Percentiles rank a stretch among this genome's conserved stretches.
Conservation (phyloP, 495 filamentous ascomycete genomes). For the Alectoria sarmentosa region DNA sequence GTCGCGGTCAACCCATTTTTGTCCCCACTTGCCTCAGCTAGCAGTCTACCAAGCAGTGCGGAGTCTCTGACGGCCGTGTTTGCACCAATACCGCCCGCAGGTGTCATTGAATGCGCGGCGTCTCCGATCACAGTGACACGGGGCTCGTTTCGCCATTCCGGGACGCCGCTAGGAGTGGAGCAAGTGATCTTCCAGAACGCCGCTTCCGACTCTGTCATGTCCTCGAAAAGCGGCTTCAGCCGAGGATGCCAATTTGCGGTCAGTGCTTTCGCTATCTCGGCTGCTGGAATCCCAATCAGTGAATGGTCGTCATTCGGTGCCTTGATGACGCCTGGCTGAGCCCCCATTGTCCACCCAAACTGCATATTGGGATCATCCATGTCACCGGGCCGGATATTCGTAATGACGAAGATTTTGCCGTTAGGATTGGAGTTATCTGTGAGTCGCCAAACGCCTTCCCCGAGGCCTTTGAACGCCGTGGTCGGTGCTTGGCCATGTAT, state of each 20-base stretch:
- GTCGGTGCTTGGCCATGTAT: constrained; percentile 50
- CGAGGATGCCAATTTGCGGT: constrained; percentile 4
- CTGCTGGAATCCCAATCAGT: constrained; percentile 43
- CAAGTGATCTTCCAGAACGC: constrained; percentile 1
- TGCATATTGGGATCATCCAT: constrained; percentile 45
- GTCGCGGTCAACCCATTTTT: constrained; percentile 22
- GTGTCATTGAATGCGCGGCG: constrained; percentile 48
- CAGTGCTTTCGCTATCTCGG: constrained; percentile 36
- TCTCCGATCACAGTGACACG: constrained; percentile 50
- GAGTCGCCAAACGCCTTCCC: constrained; percentile 45
- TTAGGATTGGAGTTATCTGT: constrained; percentile 34
- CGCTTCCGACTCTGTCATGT: not conserved
- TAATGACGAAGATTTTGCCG: constrained; percentile 43
- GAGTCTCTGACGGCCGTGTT: constrained; percentile 48
- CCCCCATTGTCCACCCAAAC: constrained; percentile 52
- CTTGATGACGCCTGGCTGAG: constrained; percentile 42
- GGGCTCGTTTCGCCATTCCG: constrained; percentile 42
- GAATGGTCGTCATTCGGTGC: constrained; percentile 45
- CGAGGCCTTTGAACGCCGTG: constrained; percentile 45
- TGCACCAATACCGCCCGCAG: constrained; percentile 45
- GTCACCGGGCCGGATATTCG: constrained; percentile 47
- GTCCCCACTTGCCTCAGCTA: constrained; percentile 41
- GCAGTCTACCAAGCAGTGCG: constrained; percentile 39
- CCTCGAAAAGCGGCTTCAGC: constrained; percentile 4
- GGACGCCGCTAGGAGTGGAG: constrained; percentile 1